Base-by-base conservation (phyloP, 441 rosid species). In the Jatropha multifida region DNA sequence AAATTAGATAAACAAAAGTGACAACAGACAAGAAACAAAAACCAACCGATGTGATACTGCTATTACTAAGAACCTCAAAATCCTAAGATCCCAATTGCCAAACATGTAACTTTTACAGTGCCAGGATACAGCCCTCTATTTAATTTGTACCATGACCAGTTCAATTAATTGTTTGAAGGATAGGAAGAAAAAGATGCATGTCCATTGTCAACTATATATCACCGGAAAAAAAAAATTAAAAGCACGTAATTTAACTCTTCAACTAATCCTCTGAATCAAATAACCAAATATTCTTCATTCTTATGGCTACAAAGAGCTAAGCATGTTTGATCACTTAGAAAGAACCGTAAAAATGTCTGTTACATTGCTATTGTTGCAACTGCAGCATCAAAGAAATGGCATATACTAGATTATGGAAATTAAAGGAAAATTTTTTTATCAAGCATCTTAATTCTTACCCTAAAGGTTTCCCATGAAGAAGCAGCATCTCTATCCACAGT, bases 391-490 rank as follows among this genome's bases (percentile, higher is more conserved):
- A 32, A 15, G 44, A 59, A 59, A 44, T 58, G 12, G 6, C 7
- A 37, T 13, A 48, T 4, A 27, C 4, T 49, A 13, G 14, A 44
- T 41, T 10, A 9, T 32, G 38, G 4, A 74, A 52, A 74, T 7
- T 9, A n/a, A 64, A 8, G 49, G 13, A 12, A 51, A 51, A 51
- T 4, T 32, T 32, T 54, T 63, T 64, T 52, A 73, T 32, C 14
- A 60, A 60, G 81, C 62, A 69, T 32, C 32, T 32, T 7, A 44
- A 6, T 44, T 71, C 88, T 85, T 69, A 91, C 94, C 52, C 84
- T 88, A 76, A 90, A 86, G 18, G 92, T 88, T 79, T 91, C 96
- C 96, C 96, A 91, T 26, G 88, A 84, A 76, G 88, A 87, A 48
- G 94, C 88, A 55, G 8, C 76, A 78, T 90, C 94, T 81, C 87